Evolutionary conservation across 495 filamentous ascomycete genomes (phyloP).

Genomic region (Penicillium ucsense): DNA sequence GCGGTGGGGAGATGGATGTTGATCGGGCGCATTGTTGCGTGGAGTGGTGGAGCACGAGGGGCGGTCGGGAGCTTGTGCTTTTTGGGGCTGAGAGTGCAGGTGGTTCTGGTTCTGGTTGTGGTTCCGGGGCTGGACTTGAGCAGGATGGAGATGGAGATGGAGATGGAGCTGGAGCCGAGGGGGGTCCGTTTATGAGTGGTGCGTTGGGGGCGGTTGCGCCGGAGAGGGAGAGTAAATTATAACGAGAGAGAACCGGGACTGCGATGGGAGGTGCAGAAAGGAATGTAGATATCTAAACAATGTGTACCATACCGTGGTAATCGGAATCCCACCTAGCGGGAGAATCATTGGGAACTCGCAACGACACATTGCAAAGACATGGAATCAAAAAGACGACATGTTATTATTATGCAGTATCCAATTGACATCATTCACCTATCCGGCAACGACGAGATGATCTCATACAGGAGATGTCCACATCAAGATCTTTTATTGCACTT

Average conservation of each 20-base stretch:
- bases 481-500: too few relatives aligned
- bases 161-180: not conserved
- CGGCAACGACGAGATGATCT: too few relatives aligned
- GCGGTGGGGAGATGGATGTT: slow-evolving; percentile 85
- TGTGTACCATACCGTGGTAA: too few relatives aligned
- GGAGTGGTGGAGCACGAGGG: slow-evolving; percentile 74
- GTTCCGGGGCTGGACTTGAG: slow-evolving; percentile 2
- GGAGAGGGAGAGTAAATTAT: slow-evolving; percentile 38
- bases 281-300: slow-evolving; percentile 2
- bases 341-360: too few relatives aligned
- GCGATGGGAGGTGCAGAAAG: not conserved
- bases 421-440: too few relatives aligned
- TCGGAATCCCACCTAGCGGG: too few relatives aligned
- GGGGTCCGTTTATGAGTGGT: slow-evolving; percentile 49
- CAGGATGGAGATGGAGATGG: too few relatives aligned
- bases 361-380: too few relatives aligned
- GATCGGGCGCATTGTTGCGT: slow-evolving; percentile 72
- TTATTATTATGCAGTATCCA: too few relatives aligned
- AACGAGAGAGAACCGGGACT: not conserved
- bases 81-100: slow-evolving; percentile 36
- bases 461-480: too few relatives aligned
- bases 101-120: slow-evolving; percentile 1
- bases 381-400: too few relatives aligned
- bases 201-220: slow-evolving; percentile 35
- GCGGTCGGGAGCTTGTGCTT: slow-evolving; percentile 56